These are phyloP conservation scores for Aspergillus floridensis DNA, from an alignment of 2,329 filamentous ascomycete genomes.

Conservation along the genomic window DNA sequence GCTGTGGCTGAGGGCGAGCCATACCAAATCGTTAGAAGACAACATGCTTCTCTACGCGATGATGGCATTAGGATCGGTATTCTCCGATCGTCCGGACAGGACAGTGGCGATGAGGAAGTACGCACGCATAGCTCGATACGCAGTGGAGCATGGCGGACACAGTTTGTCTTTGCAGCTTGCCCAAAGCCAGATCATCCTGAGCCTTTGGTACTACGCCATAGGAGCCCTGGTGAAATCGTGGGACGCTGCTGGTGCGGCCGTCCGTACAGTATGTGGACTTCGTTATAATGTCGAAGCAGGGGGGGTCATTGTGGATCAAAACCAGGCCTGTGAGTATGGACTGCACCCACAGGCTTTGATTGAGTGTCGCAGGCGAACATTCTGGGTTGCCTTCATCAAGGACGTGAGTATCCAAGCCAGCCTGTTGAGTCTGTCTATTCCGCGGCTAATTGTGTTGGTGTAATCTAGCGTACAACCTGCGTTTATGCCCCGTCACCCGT, in stretches of 20 bases:
- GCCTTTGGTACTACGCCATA: slow-evolving; percentile 63
- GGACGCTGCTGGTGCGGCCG: slow-evolving; percentile 62
- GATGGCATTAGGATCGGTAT: slow-evolving; percentile 57
- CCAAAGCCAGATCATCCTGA: slow-evolving; percentile 65
- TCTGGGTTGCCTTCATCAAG: slow-evolving; percentile 69
- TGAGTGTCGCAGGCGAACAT: slow-evolving; percentile 67
- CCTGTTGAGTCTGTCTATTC: slow-evolving; percentile 12
- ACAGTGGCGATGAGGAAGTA: slow-evolving; percentile 49
- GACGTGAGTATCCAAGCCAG: slow-evolving; percentile 49
- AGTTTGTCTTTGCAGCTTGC: slow-evolving; percentile 61
- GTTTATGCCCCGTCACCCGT: slow-evolving; percentile 55
- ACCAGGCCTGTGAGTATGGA: slow-evolving; percentile 53
- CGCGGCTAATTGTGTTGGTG: slow-evolving; percentile 10
- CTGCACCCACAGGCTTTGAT: slow-evolving; percentile 58
- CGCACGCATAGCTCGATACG: slow-evolving; percentile 57
- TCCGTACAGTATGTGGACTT: slow-evolving; percentile 58
- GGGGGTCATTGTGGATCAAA: slow-evolving; percentile 47
- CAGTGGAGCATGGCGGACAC: slow-evolving; percentile 52
- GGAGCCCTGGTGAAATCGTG: slow-evolving; percentile 60
- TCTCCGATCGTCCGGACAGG: slow-evolving; percentile 49
- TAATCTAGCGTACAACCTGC: slow-evolving; percentile 55
- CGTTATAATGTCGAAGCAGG: slow-evolving; percentile 63
- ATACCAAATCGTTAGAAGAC: slow-evolving; percentile 53
- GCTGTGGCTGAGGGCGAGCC: slow-evolving; percentile 51
- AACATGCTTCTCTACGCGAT: slow-evolving; percentile 61